Percentiles rank a stretch among this genome's conserved stretches.
Conservation (phyloP, 2,329 filamentous ascomycete species). For the Cryphonectria radicalis region DNA sequence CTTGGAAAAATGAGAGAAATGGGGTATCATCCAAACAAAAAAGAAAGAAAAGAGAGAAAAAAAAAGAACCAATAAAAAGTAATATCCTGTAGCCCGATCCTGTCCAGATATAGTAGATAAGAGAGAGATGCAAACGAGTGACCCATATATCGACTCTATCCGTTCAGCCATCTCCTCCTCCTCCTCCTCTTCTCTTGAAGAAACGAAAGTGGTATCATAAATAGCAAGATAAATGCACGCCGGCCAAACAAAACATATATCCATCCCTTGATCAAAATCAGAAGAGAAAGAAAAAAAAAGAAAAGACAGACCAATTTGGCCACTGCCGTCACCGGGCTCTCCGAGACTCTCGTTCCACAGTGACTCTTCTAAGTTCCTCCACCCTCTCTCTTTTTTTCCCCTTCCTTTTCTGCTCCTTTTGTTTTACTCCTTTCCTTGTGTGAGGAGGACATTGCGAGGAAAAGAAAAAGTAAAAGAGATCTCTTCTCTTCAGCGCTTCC, state of each 20-base stretch:
- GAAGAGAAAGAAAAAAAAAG: neutral
- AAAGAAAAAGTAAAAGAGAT: neutral
- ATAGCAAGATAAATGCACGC: conserved; percentile 18
- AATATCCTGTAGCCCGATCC: conserved; percentile 12
- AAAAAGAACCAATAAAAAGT: conserved; percentile 1
- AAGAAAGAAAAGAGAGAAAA: neutral
- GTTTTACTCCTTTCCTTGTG: no score
- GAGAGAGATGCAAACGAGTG: conserved; percentile 14
- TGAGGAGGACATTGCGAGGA: no score
- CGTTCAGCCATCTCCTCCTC: neutral
- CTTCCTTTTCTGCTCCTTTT: neutral
- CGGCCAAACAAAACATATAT: conserved; percentile 2
- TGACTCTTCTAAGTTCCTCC: no score
- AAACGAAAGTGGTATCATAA: conserved; percentile 30
- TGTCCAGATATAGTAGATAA: conserved; percentile 6
- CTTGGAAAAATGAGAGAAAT: conserved; percentile 25
- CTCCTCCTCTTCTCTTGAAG: neutral
- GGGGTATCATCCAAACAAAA: conserved; percentile 11
- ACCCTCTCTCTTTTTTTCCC: no score
- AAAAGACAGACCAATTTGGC: neutral
- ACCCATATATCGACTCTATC: neutral
- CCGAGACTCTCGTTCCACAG: neutral
- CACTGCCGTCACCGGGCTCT: neutral
- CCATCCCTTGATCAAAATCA: neutral
- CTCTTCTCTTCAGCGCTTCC: conserved; percentile 47